Base-by-base conservation (phyloP, 23 red algal species). In the Gracilaria domingensis region DNA sequence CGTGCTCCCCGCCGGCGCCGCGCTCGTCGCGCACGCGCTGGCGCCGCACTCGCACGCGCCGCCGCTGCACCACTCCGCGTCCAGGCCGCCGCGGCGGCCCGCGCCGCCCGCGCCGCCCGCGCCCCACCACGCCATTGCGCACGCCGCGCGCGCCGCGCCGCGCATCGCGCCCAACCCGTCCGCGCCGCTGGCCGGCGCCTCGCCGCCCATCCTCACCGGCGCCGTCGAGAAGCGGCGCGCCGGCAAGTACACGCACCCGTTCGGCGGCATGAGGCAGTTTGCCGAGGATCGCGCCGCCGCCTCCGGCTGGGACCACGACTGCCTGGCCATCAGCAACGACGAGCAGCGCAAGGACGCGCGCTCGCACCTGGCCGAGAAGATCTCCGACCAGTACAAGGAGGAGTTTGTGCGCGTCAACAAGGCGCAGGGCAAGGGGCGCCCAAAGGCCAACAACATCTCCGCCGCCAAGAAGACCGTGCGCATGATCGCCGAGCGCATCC, bases 371-470 rank as follows among this genome's bases (percentile, higher is more conserved):
- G 79, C 77, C 50, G 88, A 92, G 35, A 60, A 71, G 61, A 82
- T 92, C 25, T 82, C 88, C 18, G 88, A 92, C 25, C 29, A 56
- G 45, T 92, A 92, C 77, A 82, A 83, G 48, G 88, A 92, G 79
- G 76, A 82, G 88, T 92, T 92, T 92, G 65, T 92, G 24, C 57
- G 66, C 53, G 64, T 92, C 36, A 92, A 92, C 59, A 69, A 71
- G 42, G 76, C 57, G 40, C 64, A 83, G 40, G 88, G 88, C n/a
- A 92, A 92, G 34, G 88, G 88, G 8, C 13, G 88, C 21, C 88
- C 88, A 30, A 92, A 92, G 79, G 88, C 88, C 16, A 92, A 92
- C 65, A 92, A 92, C 48, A 92, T 92, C 36, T 92, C 88, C n/a
- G 88, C 88, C 44, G 88, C 88, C 13, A 92, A 92, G 61, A 92